Evolutionary conservation across 73 alveolate species (phyloP), one percentile per base, ranked within the genome.

Genomic region (Paraurostyla sp.): DNA sequence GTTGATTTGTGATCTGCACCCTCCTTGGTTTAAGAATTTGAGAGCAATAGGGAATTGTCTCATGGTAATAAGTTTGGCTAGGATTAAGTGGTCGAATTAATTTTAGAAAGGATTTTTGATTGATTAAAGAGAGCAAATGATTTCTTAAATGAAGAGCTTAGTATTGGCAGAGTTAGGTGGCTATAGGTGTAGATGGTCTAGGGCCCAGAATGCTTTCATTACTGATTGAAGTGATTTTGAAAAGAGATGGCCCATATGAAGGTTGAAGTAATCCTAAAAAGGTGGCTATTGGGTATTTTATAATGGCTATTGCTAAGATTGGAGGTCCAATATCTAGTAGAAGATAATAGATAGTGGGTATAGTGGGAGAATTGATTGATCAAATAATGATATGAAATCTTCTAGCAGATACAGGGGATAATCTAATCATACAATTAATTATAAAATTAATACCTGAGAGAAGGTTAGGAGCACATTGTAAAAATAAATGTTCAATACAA

Each of bases 361-460:
- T 15, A 22, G 36, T 15, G 82, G 82, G 0, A 65, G 58, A 18
- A 65, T 58, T 35, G 82, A 65, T 65, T 65, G 25, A 22, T 65
- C 82, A 40, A 65, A 65, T 33, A 65, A 16, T 38, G 82, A 65
- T 11, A 65, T 40, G 36, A 11, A 35, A 9, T 65, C n/a, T 40
- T 65, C 82, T 15, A 65, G 1, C 41, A 38, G 20, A 7, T 56
- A 38, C 36, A 65, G 7, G 9, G 82, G 82, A 38, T 65, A 65
- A 30, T 13, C 82, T 65, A 65, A 15, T 1, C 20, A 65, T 38
- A 65, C 6, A 13, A 13, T 38, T 2, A 11, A 22, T 6, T 38
- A 38, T 38, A 16, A 7, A n/a, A 54, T 4, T 16, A 27, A 27
- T 65, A 65, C 82, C 9, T 65, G 16, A 13, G 1, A 32, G 9